Evolutionary conservation across 306 rosid genomes (phyloP), one percentile per base, ranked within the genome.

Genomic region (Malus fusca): DNA sequence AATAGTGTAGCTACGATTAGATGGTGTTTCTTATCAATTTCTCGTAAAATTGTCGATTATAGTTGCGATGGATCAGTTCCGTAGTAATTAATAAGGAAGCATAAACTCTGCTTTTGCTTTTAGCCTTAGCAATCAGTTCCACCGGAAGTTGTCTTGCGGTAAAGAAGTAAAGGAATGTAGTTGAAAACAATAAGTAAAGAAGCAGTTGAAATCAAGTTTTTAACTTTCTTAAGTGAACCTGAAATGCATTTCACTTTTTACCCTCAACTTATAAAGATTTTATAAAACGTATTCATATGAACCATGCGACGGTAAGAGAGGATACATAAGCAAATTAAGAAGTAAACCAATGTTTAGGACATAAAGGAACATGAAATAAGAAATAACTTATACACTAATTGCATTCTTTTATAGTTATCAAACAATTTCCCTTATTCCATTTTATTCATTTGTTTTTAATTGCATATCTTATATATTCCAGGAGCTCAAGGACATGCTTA

Each of bases 401-500:
- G 65, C 33, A 15, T 30, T 63, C 28, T 66, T 9, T 23, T 68
- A 2, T 23, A 42, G 21, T 68, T 68, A 35, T 72, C 43, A 72
- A 72, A 33, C 35, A 30, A 31, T 53, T 60, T 53, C 75, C 66
- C 59, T 10, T 22, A 18, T n/a, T 30, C 62, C 8, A 31, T 59
- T 30, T 67, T 1, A 26, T 37, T 73, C 60, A 22, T 4, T 23
- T 30, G 25, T 59, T 13, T 52, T 35, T 71, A 51, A 23, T 71
- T 71, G 35, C 46, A 26, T 72, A 6, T 11, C 23, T 62, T 66
- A 35, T 66, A 8, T 42, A 10, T 66, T 15, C 4, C 73, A 83
- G 87, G 87, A 83, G 71, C 77, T 83, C 22, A 80, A 76, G 59
- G 84, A 62, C 19, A 71, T 83, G 78, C 81, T 83, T 43, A 25